Percentiles rank a stretch among this genome's conserved stretches.
Conservation (phyloP, 2,329 filamentous ascomycete species). For the Aaosphaeria arxii region DNA sequence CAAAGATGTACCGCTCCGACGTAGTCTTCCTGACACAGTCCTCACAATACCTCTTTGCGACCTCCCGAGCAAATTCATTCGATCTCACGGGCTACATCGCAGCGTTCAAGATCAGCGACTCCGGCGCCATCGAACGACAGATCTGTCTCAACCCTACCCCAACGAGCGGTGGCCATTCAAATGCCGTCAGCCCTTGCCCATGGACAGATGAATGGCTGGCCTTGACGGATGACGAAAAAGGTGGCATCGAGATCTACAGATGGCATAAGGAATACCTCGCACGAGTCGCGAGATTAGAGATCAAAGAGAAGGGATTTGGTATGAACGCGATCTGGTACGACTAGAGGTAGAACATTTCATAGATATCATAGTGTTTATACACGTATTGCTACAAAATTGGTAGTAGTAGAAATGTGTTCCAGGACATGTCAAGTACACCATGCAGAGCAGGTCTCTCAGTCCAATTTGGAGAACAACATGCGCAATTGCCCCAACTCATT, state of each 20-base stretch:
- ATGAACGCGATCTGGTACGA: slow-evolving; percentile 99
- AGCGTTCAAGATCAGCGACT: slow-evolving; percentile 68
- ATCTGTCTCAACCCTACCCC: slow-evolving; percentile 80
- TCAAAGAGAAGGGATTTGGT: slow-evolving; percentile 84
- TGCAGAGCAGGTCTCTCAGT: too few relatives aligned
- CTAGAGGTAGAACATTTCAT: slow-evolving; percentile 32
- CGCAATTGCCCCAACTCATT: too few relatives aligned
- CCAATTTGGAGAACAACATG: too few relatives aligned
- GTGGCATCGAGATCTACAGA: slow-evolving; percentile 82
- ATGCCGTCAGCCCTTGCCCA: slow-evolving; percentile 79
- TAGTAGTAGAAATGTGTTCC: not conserved
- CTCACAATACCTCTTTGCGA: slow-evolving; percentile 77
- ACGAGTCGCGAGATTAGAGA: slow-evolving; percentile 71
- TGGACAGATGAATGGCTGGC: slow-evolving; percentile 90
- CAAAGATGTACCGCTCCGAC: slow-evolving; percentile 75
- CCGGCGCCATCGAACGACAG: slow-evolving; percentile 72
- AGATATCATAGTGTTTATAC: not conserved
- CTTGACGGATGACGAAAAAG: slow-evolving; percentile 83
- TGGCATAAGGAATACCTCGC: slow-evolving; percentile 81
- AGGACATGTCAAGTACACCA: not conserved
- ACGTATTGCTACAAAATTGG: not conserved
- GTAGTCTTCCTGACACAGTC: slow-evolving; percentile 72
- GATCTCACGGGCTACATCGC: slow-evolving; percentile 78
- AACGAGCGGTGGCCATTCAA: slow-evolving; percentile 83
- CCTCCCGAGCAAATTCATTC: slow-evolving; percentile 73